Base-by-base conservation (phyloP, 78 protist genomes). In the Creolimax fragrantissima region DNA sequence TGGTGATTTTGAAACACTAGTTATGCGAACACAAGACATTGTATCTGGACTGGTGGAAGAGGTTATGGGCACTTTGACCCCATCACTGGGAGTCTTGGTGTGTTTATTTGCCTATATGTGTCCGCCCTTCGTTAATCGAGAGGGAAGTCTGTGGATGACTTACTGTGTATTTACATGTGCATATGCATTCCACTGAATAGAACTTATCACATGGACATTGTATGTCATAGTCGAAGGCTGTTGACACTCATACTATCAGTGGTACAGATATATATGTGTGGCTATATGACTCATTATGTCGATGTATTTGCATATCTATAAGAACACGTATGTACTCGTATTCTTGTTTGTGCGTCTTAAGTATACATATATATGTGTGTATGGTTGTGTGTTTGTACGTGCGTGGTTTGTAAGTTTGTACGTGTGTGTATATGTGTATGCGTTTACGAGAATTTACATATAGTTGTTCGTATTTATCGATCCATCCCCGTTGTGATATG, bases 1-100 rank as follows among this genome's bases (percentile, higher is more conserved):
- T 91, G 98, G 95, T 4, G 99, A 99, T 93, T 99, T 98, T 95
- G 92, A 98, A 85, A 99, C 4, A 11, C 95, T 99, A 86, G 95
- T 98, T 95, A 41, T 37, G 4, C 17, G 97, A 89, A 98, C 99
- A 3, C 99, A 98, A 94, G 7, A 43, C 42, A 35, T 98, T 42
- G 11, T 98, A 66, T 47, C 95, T 6, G 93, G 85, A 32, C 95
- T 95, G 92, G 96, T 96, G 32, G 43, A 44, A 88, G 2, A 36
- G 67, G 45, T 96, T 84, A 66, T 5, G 7, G 97, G 97, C 74
- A 58, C 74, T 17, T 24, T 58, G 74, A 58, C 39, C 39, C 74
- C 74, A 24, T n/a, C n/a, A n/a, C n/a, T n/a, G n/a, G n/a, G n/a
- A n/a, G n/a, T n/a, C n/a, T n/a, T n/a, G n/a, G n/a, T n/a, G n/a